Base-by-base conservation (phyloP, 331 rosid species). In the Spiraea crenata region DNA sequence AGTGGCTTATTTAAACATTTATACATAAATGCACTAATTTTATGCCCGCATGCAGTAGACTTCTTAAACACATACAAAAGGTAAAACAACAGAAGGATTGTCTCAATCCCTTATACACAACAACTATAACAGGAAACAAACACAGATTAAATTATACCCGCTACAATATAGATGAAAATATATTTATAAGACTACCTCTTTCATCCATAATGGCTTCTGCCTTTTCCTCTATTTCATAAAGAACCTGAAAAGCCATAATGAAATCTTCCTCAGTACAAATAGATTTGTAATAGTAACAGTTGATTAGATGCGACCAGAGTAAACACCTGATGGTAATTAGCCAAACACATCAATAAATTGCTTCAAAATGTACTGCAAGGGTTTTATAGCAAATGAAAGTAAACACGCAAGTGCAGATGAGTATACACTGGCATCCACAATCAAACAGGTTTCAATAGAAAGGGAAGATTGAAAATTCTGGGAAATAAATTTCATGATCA, bases 201-300 rank as follows among this genome's bases (percentile, higher is more conserved):
- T 92, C 98, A 70, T 90, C 95, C 63, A 88, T 75, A 72, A 92
- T 88, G 65, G 84, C 88, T 77, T 85, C 98, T 35, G 93, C 95
- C 71, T 88, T 92, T 84, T 90, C 91, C 83, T 92, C 98, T 68
- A 92, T 78, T 82, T 92, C 98, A 42, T 77, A 83, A 19, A 92
- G 76, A 69, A 92, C 92, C 98, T 92, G 86, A 47, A 73, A 76
- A 70, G 31, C 55, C 42, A 69, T 79, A 35, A 68, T 39, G 45
- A 67, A 40, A 65, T 17, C 5, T 56, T 6, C 45, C 7, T 38
- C 61, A 47, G 47, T 40, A 35, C 13, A 7, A 35, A 16, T 44
- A 54, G 12, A 40, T 20, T 0, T 6, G 52, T 8, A 34, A 11
- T 3, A 56, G 31, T 11, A 11, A 20, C 9, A 1, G 51, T 52